Evolutionary conservation across 371 early-diverging fungal genomes (phyloP), one percentile per base, ranked within the genome.

Genomic region (Syncephalis fuscata): DNA sequence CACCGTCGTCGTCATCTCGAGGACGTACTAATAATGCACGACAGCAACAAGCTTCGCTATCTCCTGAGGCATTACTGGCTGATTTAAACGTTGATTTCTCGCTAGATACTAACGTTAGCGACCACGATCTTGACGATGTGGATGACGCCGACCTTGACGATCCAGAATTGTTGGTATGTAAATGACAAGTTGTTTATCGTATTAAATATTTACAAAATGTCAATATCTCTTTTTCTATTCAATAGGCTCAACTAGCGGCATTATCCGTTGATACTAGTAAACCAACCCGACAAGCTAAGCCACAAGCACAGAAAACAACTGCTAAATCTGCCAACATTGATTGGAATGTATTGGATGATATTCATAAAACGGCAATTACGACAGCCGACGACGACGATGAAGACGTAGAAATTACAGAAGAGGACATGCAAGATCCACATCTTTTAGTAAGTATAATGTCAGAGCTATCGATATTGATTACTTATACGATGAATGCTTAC

Each of bases 71-170:
- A 32, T 32, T 32, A 32, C 32, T 32, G 32, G 32, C 32, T 11
- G 11, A 32, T 32, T 32, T 32, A 11, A 32, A 32, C 11, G 11
- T 32, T 32, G 32, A 55, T 50, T 46, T 59, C 47, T 51, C 20
- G 3, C 67, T 56, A 14, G 69, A 70, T 32, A 59, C 55, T 16
- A 53, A 62, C 15, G 67, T 63, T 3, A n/a, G n/a, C n/a, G n/a
- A n/a, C n/a, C n/a, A n/a, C n/a, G n/a, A n/a, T n/a, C n/a, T n/a
- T n/a, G n/a, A n/a, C n/a, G 67, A 67, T 45, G 48, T 70, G 14
- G 66, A 61, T 8, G 76, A 73, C 41, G 59, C 62, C 7, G 76
- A 71, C 53, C 39, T 75, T 47, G 63, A 71, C 48, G 71, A 75
- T 51, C 76, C 76, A 17, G 64, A 63, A 10, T 51, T 75, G 22